Percentiles rank a stretch among this genome's conserved stretches.
phyloP scores from a whole-genome alignment of 495 filamentous ascomycete genomes.

The Venustampulla echinocandica region DNA sequence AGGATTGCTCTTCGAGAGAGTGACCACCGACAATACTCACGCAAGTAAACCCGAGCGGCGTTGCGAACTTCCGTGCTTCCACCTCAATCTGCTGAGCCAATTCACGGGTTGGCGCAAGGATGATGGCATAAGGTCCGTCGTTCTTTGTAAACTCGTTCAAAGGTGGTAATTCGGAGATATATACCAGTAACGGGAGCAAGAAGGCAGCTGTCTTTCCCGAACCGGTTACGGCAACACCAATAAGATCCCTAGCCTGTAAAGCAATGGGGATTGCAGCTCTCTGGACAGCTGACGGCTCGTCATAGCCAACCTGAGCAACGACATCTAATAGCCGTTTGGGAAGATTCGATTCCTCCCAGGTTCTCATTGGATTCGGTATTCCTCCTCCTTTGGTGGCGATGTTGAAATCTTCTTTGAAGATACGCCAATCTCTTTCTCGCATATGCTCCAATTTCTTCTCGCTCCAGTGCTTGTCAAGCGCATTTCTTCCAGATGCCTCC shows the following conservation, averaged over 20 bases:
- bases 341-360: conserved; percentile 78
- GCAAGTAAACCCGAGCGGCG: conserved; percentile 85
- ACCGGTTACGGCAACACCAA: conserved; percentile 96
- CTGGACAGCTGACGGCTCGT: conserved; percentile 87
- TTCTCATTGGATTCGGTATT: conserved; percentile 95
- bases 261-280: conserved; percentile 94
- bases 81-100: conserved; percentile 95
- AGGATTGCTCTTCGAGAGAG: conserved; percentile 89
- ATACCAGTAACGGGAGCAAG: conserved; percentile 86
- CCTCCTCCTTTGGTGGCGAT: conserved; percentile 83
- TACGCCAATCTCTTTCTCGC: conserved; percentile 97
- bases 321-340: conserved; percentile 77
- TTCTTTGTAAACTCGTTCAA: conserved; percentile 85
- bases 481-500: conserved; percentile 56
- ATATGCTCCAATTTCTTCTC: conserved; percentile 94
- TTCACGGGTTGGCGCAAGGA: conserved; percentile 96
- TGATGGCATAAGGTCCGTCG: conserved; percentile 92
- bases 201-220: conserved; percentile 98
- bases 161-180: conserved; percentile 85
- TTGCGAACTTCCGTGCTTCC: conserved; percentile 90
- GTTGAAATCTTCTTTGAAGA: conserved; percentile 99
- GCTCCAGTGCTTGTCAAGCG: conserved; percentile 89
- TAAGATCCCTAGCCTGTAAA: conserved; percentile 84
- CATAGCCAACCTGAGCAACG: conserved; percentile 79
- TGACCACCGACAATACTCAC: conserved; percentile 98